Percentiles rank a stretch among this genome's conserved stretches.
phyloP scores from a whole-genome alignment of 1,284 basidiomycete species.

The Phlebopus sp. region DNA sequence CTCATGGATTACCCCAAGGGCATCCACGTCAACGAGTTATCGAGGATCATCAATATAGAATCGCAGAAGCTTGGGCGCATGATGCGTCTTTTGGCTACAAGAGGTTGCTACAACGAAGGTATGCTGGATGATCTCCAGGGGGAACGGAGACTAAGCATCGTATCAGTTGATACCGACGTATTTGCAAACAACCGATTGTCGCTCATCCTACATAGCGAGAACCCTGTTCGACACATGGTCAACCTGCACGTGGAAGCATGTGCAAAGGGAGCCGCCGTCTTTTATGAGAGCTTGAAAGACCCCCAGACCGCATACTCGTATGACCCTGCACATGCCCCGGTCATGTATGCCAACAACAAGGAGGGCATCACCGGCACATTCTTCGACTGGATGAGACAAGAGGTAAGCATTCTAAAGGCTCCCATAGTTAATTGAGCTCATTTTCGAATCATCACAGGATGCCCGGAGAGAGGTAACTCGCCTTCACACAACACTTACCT shows the following conservation, averaged over 20 bases:
- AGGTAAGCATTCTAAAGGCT: slow-evolving; percentile 11
- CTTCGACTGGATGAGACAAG: slow-evolving; percentile 28
- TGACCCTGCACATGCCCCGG: slow-evolving; percentile 20
- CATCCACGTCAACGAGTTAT: slow-evolving; percentile 31
- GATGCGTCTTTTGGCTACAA: slow-evolving; percentile 35
- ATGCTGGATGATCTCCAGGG: background rate
- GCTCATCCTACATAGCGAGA: slow-evolving; percentile 27
- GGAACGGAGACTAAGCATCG: background rate
- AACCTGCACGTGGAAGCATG: slow-evolving; percentile 20
- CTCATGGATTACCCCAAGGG: slow-evolving; percentile 28
- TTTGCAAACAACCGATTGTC: slow-evolving; percentile 38
- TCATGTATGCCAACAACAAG: slow-evolving; percentile 18
- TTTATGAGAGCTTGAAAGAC: slow-evolving; percentile 29
- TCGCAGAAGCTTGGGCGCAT: slow-evolving; percentile 30
- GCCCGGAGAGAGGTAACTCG: slow-evolving; percentile 18
- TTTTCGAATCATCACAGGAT: slow-evolving; percentile 5
- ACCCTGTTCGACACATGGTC: slow-evolving; percentile 22
- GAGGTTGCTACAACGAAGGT: slow-evolving; percentile 38
- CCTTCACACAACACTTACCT: background rate
- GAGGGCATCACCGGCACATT: slow-evolving; percentile 25
- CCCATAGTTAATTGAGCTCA: background rate
- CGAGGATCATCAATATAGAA: slow-evolving; percentile 25
- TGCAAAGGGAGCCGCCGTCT: slow-evolving; percentile 21
- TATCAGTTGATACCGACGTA: slow-evolving; percentile 25
- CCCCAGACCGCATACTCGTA: slow-evolving; percentile 23